A percentile compares a stretch with the other conserved stretches of the same genome.
Conservation (phyloP, 148 eudicot species). For the Rheum nobile region DNA sequence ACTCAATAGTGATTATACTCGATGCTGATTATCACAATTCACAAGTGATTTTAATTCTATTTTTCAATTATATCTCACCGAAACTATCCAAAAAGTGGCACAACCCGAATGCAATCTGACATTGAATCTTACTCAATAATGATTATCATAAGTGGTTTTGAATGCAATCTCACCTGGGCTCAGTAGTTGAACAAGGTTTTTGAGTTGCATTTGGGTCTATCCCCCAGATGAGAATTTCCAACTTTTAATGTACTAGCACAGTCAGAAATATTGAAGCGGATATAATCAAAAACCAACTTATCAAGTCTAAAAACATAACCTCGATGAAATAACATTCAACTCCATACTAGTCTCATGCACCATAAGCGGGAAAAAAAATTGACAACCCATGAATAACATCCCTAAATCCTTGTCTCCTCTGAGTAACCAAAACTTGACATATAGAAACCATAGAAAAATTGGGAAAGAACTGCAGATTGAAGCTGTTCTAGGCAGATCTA, state of each 20-base stretch:
- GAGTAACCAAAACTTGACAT: not conserved
- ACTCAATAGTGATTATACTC: too few relatives aligned
- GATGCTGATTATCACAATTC: too few relatives aligned
- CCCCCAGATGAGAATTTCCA: not conserved
- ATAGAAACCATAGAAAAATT: not conserved
- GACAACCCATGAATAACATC: not conserved
- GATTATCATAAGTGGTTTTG: too few relatives aligned
- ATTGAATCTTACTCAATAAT: too few relatives aligned
- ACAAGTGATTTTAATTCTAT: too few relatives aligned
- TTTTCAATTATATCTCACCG: too few relatives aligned
- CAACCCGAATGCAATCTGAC: too few relatives aligned
- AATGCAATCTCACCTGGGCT: too few relatives aligned
- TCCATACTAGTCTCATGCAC: not conserved
- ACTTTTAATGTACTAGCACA: not conserved
- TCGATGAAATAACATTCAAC: not conserved
- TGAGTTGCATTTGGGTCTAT: not conserved
- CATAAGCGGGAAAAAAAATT: not conserved
- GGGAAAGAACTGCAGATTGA: not conserved
- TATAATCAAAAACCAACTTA: not conserved
- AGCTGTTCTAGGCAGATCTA: slow-evolving; percentile 8
- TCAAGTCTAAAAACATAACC: not conserved
- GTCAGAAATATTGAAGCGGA: not conserved
- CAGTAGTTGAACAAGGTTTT: too few relatives aligned
- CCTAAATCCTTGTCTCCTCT: not conserved
- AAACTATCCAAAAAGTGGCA: too few relatives aligned